Evolutionary conservation across 108 stramenopile genomes (phyloP).

Genomic region (Skeletonema potamos): DNA sequence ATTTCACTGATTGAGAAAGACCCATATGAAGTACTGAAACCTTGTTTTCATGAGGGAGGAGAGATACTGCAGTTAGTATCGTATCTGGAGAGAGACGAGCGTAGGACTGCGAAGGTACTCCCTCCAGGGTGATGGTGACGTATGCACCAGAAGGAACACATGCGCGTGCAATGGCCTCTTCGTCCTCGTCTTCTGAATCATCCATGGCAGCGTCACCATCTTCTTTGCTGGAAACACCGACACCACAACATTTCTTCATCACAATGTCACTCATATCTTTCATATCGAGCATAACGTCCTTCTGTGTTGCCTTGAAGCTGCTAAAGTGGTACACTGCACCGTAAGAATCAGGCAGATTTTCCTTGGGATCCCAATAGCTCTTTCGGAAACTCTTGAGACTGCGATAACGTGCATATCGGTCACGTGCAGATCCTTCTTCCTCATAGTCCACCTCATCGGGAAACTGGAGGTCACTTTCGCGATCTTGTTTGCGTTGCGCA

Average conservation of each 20-base stretch:
- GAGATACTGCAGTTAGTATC: constrained; percentile 73
- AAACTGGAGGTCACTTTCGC: constrained; percentile 89
- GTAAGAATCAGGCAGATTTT: constrained; percentile 95
- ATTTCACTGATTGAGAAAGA: constrained; percentile 68
- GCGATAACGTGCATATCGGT: constrained; percentile 96
- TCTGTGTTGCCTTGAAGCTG: constrained; percentile 87
- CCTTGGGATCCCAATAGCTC: constrained; percentile 95
- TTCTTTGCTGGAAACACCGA: constrained; percentile 14
- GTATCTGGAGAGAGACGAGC: constrained; percentile 42
- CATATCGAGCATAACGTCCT: constrained; percentile 74
- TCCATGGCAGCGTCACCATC: constrained; percentile 18
- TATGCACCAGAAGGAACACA: constrained; percentile 88
- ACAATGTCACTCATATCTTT: constrained; percentile 66
- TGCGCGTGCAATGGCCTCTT: constrained; percentile 67
- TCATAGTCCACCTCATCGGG: constrained; percentile 97
- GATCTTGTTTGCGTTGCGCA: constrained; percentile 72
- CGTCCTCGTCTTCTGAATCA: constrained; percentile 62
- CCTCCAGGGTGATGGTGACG: constrained; percentile 81
- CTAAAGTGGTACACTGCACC: constrained; percentile 91
- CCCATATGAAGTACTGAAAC: constrained; percentile 95
- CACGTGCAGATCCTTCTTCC: constrained; percentile 83
- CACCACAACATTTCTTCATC: constrained; percentile 32
- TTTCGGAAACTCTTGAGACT: constrained; percentile 93
- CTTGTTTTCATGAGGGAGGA: constrained; percentile 96
- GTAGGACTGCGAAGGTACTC: constrained; percentile 58